Evolutionary conservation across 1,284 basidiomycete species (phyloP).

Genomic region (Trichosporon ovoides): DNA sequence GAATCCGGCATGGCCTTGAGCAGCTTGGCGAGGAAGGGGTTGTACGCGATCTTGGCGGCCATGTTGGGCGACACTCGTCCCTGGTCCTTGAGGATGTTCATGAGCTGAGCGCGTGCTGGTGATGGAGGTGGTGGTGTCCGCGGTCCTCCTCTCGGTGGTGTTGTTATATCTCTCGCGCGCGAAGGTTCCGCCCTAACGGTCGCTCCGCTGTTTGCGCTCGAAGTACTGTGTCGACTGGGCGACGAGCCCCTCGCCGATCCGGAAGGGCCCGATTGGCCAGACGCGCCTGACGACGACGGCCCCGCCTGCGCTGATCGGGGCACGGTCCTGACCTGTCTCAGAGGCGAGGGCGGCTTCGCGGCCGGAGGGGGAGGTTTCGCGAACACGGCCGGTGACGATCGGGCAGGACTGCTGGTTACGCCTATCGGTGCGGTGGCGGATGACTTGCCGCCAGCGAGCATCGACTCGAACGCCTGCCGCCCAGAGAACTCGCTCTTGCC

Average conservation of each 20-base stretch:
- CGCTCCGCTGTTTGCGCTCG: slow-evolving; percentile 1
- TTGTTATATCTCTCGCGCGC: slow-evolving; percentile 17
- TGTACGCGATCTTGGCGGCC: slow-evolving; percentile 34
- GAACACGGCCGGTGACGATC: slow-evolving; percentile 8
- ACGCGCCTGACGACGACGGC: background rate
- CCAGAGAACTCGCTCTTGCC: slow-evolving; percentile 35
- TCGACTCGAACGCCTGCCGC: slow-evolving; percentile 36
- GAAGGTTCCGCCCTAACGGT: background rate
- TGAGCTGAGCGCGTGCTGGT: slow-evolving; percentile 34
- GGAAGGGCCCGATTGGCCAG: background rate
- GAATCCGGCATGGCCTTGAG: slow-evolving; percentile 35
- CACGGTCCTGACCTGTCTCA: background rate
- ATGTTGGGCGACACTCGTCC: slow-evolving; percentile 41
- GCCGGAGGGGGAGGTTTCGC: slow-evolving; percentile 5
- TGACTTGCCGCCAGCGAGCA: slow-evolving; percentile 26
- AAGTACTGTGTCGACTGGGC: background rate
- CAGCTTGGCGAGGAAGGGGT: slow-evolving; percentile 36
- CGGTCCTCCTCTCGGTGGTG: slow-evolving; percentile 14
- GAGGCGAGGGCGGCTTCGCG: slow-evolving; percentile 12
- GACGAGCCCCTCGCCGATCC: background rate
- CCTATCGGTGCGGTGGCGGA: slow-evolving; percentile 12
- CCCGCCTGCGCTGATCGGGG: background rate
- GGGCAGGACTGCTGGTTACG: slow-evolving; percentile 11
- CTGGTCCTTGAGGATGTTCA: slow-evolving; percentile 36
- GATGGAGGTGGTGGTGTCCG: slow-evolving; percentile 41